These are phyloP conservation scores for Eragrostis curvula DNA, from an alignment of 176 grass and related monocot species.

Conservation along the genomic window DNA sequence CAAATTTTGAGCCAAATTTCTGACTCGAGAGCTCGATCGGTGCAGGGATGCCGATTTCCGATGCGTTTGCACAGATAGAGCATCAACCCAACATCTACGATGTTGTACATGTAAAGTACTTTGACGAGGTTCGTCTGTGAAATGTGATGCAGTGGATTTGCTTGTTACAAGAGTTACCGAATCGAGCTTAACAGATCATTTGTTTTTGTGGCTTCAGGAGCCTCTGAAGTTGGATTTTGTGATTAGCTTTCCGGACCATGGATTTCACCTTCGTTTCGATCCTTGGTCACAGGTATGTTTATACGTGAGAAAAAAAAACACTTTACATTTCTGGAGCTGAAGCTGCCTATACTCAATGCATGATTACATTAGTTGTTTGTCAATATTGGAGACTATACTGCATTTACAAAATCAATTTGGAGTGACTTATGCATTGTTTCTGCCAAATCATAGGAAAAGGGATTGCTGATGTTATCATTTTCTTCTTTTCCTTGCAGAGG, in stretches of 20 bases:
- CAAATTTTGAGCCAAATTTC: slow-evolving; percentile 3
- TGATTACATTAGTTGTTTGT: not conserved
- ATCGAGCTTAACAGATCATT: slow-evolving; percentile 9
- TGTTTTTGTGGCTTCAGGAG: slow-evolving; percentile 63
- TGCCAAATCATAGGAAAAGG: not conserved
- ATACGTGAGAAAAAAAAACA: too few relatives aligned
- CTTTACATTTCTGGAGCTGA: slow-evolving; percentile 13
- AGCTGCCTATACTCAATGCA: not conserved
- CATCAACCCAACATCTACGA: slow-evolving; percentile 88
- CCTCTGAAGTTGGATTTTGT: slow-evolving; percentile 91
- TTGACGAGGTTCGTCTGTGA: slow-evolving; percentile 84
- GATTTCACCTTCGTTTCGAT: slow-evolving; percentile 93
- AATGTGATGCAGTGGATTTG: slow-evolving; percentile 28
- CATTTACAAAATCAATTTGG: slow-evolving; percentile 22
- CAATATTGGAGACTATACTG: not conserved
- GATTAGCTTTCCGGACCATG: slow-evolving; percentile 94
- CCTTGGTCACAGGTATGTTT: slow-evolving; percentile 91
- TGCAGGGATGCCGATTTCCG: slow-evolving; percentile 92
- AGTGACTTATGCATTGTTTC: not conserved
- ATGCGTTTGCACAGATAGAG: slow-evolving; percentile 88
- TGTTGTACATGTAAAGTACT: slow-evolving; percentile 91
- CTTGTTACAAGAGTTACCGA: not conserved
- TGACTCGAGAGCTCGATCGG: slow-evolving; percentile 34
- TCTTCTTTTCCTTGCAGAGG: slow-evolving; percentile 49
- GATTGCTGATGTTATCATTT: not conserved